These are phyloP conservation scores for Beta vulgaris DNA, from an alignment of 148 eudicot genomes.

Conservation along the genomic window DNA sequence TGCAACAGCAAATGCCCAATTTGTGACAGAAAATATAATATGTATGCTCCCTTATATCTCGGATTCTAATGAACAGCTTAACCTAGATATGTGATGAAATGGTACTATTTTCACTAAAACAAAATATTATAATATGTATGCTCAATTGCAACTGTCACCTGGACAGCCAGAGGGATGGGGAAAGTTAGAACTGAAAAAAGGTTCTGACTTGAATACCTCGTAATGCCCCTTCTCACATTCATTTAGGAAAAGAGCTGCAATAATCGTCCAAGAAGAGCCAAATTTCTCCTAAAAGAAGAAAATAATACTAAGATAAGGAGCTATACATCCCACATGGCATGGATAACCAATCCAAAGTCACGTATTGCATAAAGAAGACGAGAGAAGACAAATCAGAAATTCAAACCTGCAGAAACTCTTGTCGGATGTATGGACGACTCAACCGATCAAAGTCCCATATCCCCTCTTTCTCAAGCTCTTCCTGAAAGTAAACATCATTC, in stretches of 20 bases:
- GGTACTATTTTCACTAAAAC: no score
- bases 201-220: constrained; percentile 53
- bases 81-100: no score
- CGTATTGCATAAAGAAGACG: background rate
- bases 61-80: no score
- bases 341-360: background rate
- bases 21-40: no score
- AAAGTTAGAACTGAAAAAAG: constrained; percentile 4
- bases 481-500: constrained; percentile 44
- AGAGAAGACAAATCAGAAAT: constrained; percentile 13
- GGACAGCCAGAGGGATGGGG: background rate
- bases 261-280: constrained; percentile 73
- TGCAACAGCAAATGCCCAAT: no score
- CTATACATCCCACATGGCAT: background rate
- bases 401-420: constrained; percentile 62
- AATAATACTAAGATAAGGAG: constrained; percentile 1
- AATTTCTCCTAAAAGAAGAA: constrained; percentile 67
- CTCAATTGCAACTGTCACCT: background rate
- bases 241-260: constrained; percentile 69
- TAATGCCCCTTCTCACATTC: constrained; percentile 64
- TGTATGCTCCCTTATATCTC: no score
- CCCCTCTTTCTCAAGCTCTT: constrained; percentile 95
- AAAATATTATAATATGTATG: background rate
- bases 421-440: constrained; percentile 75
- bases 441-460: constrained; percentile 91